Evolutionary conservation across 495 filamentous ascomycete genomes (phyloP), one percentile per base, ranked within the genome.

Genomic region (Recurvomyces mirabilis): DNA sequence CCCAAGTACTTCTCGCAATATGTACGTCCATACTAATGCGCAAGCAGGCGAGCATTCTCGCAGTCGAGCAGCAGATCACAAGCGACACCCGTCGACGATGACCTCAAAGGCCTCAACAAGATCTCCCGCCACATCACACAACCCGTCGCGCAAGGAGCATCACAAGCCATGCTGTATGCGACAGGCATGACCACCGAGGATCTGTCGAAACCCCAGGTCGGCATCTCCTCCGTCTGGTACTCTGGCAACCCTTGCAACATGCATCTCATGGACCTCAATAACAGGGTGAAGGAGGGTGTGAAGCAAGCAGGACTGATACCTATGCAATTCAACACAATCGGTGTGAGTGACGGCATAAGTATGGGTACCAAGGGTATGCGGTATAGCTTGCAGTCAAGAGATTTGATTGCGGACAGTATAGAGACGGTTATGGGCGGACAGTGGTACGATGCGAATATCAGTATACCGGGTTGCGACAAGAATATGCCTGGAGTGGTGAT

Each of bases 401-500:
- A 98, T 60, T 70, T 98, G 50, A 98, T 98, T 57, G 91, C 91
- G 50, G 93, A 98, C 65, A 88, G 82, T 25, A 91, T 98, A 54
- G 93, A 98, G 73, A 96, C 93, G 5, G 91, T 96, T 30, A 98
- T 98, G 91, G 77, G 85, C 37, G 91, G 85, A 11, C 91, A 98
- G 70, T 98, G 91, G 93, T 98, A 98, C 61, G 91, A 98, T 64
- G 91, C 84, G 58, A 96, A 96, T 61, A 85, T 98, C 60, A 93
- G 85, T 15, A 84, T 98, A 55, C 91, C 91, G n/a, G 91, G 91
- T 30, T 98, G 91, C 64, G 93, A 98, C 72, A 98, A 98, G 79
- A 98, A 98, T 66, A 95, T 98, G 93, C 91, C 91, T 5, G 91
- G 91, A 66, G 91, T 95, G 26, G 66, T 95, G 47, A 98, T 98